These are phyloP conservation scores for Hyphopichia pseudoburtonii DNA, from an alignment of 1,139 yeast species.

Conservation along the genomic window DNA sequence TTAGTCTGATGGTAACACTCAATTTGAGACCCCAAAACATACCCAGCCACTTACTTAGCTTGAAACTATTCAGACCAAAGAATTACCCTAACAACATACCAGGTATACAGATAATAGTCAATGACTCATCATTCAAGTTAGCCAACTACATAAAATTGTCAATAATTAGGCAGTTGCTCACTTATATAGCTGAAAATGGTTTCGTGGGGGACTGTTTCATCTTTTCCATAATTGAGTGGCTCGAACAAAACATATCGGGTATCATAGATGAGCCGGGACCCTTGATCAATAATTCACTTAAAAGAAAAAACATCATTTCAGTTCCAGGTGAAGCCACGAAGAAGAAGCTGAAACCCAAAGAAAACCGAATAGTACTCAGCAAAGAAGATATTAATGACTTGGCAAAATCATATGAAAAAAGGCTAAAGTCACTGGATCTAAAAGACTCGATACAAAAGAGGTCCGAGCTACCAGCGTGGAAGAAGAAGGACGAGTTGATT, in stretches of 20 bases:
- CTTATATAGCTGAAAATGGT: conserved; percentile 37
- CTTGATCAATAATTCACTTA: conserved; percentile 32
- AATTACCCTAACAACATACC: conserved; percentile 61
- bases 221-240: conserved; percentile 69
- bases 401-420: no score
- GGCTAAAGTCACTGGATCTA: no score
- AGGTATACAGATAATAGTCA: conserved; percentile 59
- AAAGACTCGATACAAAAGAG: conserved; percentile 36
- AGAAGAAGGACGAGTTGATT: conserved; percentile 55
- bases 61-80: conserved; percentile 52
- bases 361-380: no score
- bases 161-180: conserved; percentile 49
- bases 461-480: conserved; percentile 79
- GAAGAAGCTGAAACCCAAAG: conserved; percentile 12
- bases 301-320: conserved; percentile 1
- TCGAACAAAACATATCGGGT: conserved; percentile 57
- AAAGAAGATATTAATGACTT: no score
- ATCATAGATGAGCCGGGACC: conserved; percentile 77
- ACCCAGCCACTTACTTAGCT: conserved; percentile 32
- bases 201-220: conserved; percentile 70
- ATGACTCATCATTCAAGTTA: conserved; percentile 44
- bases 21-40: conserved; percentile 32
- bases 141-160: conserved; percentile 79
- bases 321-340: neutral
- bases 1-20: conserved; percentile 28